These are phyloP conservation scores for Micractinium conductrix DNA, from an alignment of 139 green algal genomes.

Conservation along the genomic window DNA sequence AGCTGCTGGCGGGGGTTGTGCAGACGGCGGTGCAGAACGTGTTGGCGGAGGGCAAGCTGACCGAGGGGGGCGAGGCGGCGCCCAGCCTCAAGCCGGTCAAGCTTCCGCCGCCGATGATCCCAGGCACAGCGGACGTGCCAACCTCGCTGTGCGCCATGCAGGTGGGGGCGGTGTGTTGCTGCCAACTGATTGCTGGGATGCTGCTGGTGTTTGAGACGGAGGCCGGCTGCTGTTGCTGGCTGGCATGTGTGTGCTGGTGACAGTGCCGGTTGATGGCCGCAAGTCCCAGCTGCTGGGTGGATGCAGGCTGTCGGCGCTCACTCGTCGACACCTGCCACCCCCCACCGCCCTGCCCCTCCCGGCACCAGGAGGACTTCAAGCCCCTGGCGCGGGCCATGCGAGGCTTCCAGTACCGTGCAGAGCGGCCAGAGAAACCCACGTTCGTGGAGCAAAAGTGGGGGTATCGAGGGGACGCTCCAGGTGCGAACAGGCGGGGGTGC, in stretches of 20 bases:
- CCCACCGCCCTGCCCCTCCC: not conserved
- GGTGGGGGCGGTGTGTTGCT: too few relatives aligned
- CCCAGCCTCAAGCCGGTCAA: not conserved
- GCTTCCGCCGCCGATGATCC: constrained; percentile 17
- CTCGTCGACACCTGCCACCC: too few relatives aligned
- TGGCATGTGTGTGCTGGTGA: not conserved
- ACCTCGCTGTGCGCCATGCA: constrained; percentile 14
- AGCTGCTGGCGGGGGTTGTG: constrained; percentile 19
- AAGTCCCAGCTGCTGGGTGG: not conserved
- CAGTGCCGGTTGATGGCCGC: not conserved
- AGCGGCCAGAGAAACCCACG: not conserved
- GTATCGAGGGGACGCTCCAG: not conserved
- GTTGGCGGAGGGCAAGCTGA: not conserved
- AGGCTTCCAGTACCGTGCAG: not conserved
- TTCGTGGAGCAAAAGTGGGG: constrained; percentile 24
- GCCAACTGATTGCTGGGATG: too few relatives aligned
- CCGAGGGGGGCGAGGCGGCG: not conserved
- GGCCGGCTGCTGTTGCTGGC: not conserved
- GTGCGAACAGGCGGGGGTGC: too few relatives aligned
- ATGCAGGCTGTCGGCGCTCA: not conserved
- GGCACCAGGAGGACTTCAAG: constrained; percentile 13
- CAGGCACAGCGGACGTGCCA: not conserved
- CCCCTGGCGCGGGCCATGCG: not conserved
- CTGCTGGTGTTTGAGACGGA: too few relatives aligned
- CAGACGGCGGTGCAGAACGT: not conserved